phyloP scores from a whole-genome alignment of 257 asterid species.

The Solanum corneliomulleri region DNA sequence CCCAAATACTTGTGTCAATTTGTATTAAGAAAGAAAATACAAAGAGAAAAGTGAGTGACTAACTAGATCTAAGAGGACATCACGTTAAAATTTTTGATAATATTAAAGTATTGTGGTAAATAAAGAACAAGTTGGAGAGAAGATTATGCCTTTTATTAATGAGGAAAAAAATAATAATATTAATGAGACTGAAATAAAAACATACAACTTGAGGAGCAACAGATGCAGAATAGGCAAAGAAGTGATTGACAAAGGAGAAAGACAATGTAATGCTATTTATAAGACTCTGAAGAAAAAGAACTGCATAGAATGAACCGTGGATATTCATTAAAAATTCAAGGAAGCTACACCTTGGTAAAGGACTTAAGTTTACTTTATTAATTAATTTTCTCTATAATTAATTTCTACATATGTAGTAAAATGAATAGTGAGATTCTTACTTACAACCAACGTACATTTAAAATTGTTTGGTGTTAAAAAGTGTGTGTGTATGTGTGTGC shows the following conservation, averaged over 20 bases:
- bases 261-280: too few relatives aligned
- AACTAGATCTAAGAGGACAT: neutral
- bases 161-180: neutral
- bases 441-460: too few relatives aligned
- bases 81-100: neutral
- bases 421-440: too few relatives aligned
- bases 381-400: too few relatives aligned
- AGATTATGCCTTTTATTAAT: too few relatives aligned
- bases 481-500: too few relatives aligned
- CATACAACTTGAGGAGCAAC: neutral
- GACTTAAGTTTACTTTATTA: neutral
- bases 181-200: neutral
- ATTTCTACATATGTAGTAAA: too few relatives aligned
- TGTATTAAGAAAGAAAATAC: too few relatives aligned
- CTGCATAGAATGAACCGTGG: neutral
- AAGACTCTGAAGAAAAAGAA: too few relatives aligned
- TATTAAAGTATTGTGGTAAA: neutral
- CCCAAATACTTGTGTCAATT: too few relatives aligned
- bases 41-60: neutral
- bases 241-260: neutral
- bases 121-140: neutral
- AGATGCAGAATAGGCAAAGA: neutral
- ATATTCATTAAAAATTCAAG: too few relatives aligned
- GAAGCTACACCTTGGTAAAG: constrained; percentile 11
- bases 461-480: too few relatives aligned